These are phyloP conservation scores for Rhizoclosmatium globosum DNA, from an alignment of 192 early-diverging fungal species.

Conservation along the genomic window DNA sequence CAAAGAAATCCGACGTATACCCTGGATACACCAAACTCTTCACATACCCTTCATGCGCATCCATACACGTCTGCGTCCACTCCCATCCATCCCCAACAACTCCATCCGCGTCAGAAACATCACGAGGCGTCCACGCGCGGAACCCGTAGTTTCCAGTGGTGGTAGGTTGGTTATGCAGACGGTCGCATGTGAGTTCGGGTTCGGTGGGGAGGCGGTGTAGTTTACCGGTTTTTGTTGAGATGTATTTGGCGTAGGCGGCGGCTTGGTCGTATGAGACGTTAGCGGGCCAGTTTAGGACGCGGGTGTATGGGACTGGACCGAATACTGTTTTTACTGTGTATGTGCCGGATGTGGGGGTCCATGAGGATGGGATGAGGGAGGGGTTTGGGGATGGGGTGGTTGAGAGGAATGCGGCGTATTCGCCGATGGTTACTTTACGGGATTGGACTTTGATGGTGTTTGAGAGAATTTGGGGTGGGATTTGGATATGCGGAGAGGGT, in stretches of 20 bases:
- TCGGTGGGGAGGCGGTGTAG: constrained; percentile 75
- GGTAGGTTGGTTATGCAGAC: constrained; percentile 38
- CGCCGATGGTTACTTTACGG: constrained; percentile 82
- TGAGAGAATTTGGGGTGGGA: constrained; percentile 38
- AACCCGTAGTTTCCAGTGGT: constrained; percentile 74
- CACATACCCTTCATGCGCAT: constrained; percentile 66
- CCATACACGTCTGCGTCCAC: constrained; percentile 77
- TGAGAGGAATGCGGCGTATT: constrained; percentile 71
- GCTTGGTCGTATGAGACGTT: constrained; percentile 75
- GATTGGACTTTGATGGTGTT: constrained; percentile 70
- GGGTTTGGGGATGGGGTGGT: background rate
- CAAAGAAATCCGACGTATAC: constrained; percentile 92
- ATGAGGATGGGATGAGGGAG: constrained; percentile 62
- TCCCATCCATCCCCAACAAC: constrained; percentile 78
- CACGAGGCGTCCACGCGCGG: constrained; percentile 70
- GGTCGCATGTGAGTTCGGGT: constrained; percentile 60
- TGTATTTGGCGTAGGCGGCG: constrained; percentile 65
- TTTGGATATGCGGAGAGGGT: constrained; percentile 44
- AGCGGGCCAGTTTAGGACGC: constrained; percentile 75
- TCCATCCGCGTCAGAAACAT: constrained; percentile 24
- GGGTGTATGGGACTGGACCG: constrained; percentile 64
- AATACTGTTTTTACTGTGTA: constrained; percentile 68
- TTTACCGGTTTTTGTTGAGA: constrained; percentile 30
- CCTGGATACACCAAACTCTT: constrained; percentile 80
- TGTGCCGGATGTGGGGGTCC: constrained; percentile 51